Conservation (phyloP, 192 early-diverging fungal species). For the Obelidium mucronatum region DNA sequence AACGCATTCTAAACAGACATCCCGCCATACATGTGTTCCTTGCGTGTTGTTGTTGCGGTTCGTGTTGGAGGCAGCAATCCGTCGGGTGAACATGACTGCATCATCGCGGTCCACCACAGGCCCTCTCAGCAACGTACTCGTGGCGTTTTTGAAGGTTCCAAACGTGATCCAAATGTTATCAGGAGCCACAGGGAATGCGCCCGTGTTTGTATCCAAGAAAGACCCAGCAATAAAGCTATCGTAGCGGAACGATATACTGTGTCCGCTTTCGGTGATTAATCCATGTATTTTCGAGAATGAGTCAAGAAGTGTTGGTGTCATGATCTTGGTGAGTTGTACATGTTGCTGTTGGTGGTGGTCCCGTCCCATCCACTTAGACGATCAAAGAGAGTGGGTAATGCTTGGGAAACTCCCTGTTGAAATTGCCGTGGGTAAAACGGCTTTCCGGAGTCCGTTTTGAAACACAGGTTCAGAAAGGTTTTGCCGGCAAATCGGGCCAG, state of each 20-base stretch:
- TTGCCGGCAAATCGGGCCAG: conserved; percentile 4
- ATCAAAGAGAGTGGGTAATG: conserved; percentile 11
- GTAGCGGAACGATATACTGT: background rate
- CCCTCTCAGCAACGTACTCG: conserved; percentile 15
- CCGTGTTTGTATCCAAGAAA: background rate
- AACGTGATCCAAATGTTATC: conserved; percentile 17
- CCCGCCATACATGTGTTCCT: background rate
- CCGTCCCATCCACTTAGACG: conserved; percentile 18
- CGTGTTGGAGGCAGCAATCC: background rate
- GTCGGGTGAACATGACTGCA: background rate
- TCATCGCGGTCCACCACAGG: background rate
- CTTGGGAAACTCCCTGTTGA: conserved; percentile 9
- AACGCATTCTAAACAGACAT: conserved; percentile 16
- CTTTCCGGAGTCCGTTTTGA: background rate
- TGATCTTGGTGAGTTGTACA: background rate
- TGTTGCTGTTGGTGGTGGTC: background rate
- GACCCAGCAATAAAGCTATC: background rate
- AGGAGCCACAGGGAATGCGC: background rate
- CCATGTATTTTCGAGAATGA: conserved; percentile 2
- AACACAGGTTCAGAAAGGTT: background rate
- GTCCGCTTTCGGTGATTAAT: background rate
- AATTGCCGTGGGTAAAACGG: conserved; percentile 16
- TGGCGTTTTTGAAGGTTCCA: background rate
- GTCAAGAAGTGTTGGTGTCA: background rate
- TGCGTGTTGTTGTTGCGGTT: background rate